Base-by-base conservation (phyloP, 2,329 filamentous ascomycete species). In the Colletotrichum tanaceti region DNA sequence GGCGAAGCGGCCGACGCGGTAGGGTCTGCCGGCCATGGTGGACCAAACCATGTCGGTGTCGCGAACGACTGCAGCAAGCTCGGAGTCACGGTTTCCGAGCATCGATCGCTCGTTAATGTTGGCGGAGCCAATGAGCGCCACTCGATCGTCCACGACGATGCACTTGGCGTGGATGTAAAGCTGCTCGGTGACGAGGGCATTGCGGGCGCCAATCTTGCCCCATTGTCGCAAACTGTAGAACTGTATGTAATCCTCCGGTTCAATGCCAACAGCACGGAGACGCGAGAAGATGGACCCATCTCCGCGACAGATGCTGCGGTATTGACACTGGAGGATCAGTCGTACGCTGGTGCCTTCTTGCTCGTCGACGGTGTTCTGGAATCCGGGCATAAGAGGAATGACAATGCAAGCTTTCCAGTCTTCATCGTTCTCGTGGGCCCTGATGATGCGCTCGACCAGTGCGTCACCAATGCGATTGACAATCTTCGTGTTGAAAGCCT, bases 21-120 rank as follows among this genome's bases (percentile, higher is more conserved):
- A 99, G 5, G 94, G 93, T 74, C 91, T 85, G 44, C 94, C 94
- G 59, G 88, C 94, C 96, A 99, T 98, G 61, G 88, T 92, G 6
- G 94, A 97, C 85, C 89, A 90, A 66, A 98, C 88, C 89, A 97
- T 94, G 77, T 98, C 93, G 1, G 93, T 95, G 77, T 99, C 96
- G 61, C 95, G 89, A 49, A 99, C 92, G 50, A 98, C 87, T 7
- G 94, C 91, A 5, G 95, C 96, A 71, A 93, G 90, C 79, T 99
- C 96, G 0, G 95, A 98, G 79, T 99, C 96, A 74, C 96, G 89
- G 57, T 89, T 91, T 10, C 96, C 96, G 70, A 98, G 80, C 93
- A 98, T 94, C 7, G 95, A 98, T 53, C 96, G 90, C 79, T 99
- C 96, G 75, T 99, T 99, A 84, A 99, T 98, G 77, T 99, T 99